These are phyloP conservation scores for Durio zibethinus DNA, from an alignment of 345 rosid genomes.

Conservation along the genomic window DNA sequence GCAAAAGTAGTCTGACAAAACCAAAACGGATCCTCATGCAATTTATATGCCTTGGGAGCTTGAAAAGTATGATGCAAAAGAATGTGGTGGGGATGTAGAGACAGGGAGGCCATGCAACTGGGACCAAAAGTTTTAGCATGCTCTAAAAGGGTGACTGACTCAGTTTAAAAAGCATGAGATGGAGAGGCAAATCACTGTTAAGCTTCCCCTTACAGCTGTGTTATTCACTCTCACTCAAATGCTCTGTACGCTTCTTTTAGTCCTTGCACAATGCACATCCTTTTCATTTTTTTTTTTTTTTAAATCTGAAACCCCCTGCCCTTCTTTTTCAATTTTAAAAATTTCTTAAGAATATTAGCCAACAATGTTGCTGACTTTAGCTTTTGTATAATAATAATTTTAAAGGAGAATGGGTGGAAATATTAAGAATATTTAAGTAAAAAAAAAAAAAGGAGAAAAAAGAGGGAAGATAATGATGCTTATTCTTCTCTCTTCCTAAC, in stretches of 20 bases:
- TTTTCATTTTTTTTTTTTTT: no score
- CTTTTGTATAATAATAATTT: not conserved
- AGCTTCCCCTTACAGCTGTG: not conserved
- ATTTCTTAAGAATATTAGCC: not conserved
- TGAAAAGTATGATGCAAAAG: not conserved
- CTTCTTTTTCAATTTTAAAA: not conserved
- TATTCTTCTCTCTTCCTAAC: no score
- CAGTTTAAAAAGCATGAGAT: not conserved
- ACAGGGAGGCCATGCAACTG: not conserved
- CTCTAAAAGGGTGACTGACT: not conserved
- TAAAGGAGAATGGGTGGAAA: not conserved
- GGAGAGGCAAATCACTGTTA: not conserved
- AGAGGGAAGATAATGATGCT: no score
- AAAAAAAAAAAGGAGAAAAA: no score
- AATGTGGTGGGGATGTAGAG: slow-evolving; percentile 3
- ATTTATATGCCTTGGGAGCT: slow-evolving; percentile 12
- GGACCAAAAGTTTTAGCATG: not conserved
- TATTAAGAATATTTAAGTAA: no score
- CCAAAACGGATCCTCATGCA: not conserved
- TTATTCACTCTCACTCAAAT: not conserved
- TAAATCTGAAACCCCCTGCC: not conserved
- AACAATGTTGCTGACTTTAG: not conserved
- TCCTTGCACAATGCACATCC: not conserved
- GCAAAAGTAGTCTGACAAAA: not conserved
- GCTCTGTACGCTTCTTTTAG: not conserved